Evolutionary conservation across 352 stramenopile species (phyloP).

Genomic region (Phytophthora hibernalis): DNA sequence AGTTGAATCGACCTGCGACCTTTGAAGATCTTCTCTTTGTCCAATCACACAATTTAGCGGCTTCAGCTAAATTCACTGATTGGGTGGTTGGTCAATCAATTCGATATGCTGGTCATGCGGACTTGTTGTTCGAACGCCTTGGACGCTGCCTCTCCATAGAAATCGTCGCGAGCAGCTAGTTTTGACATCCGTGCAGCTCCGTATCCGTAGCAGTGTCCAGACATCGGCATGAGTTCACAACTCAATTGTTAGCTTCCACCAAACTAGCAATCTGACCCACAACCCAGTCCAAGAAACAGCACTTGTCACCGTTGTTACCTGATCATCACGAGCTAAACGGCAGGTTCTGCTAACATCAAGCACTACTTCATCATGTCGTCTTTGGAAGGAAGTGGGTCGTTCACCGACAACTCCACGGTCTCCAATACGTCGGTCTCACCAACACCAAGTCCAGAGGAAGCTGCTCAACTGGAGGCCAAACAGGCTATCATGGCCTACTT

Average conservation of each 20-base stretch:
- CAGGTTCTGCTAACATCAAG: conserved; percentile 15
- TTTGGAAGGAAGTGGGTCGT: conserved; percentile 17
- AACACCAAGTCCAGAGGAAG: conserved; percentile 44
- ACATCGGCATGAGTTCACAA: conserved; percentile 22
- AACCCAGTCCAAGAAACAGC: conserved; percentile 9
- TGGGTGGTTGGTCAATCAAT: conserved; percentile 6
- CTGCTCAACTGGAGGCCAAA: conserved; percentile 32
- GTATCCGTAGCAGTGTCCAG: neutral
- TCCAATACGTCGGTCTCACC: conserved; percentile 8
- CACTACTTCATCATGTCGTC: conserved; percentile 29
- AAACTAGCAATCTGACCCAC: conserved; percentile 1
- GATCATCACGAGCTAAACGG: conserved; percentile 14
- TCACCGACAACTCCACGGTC: conserved; percentile 10
- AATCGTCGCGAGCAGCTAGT: neutral
- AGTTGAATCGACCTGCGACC: conserved; percentile 27
- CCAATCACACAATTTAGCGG: conserved; percentile 25
- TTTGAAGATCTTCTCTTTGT: conserved; percentile 25
- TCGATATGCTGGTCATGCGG: conserved; percentile 6
- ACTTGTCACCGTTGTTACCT: conserved; percentile 15
- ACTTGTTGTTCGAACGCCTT: conserved; percentile 14
- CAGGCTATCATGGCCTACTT: conserved; percentile 49
- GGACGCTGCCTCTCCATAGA: conserved; percentile 13
- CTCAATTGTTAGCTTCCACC: conserved; percentile 23
- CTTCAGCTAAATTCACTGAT: conserved; percentile 7
- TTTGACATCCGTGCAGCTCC: conserved; percentile 11